These are phyloP conservation scores for Clarireedia monteithiana DNA, from an alignment of 2,329 filamentous ascomycete genomes.

Conservation along the genomic window DNA sequence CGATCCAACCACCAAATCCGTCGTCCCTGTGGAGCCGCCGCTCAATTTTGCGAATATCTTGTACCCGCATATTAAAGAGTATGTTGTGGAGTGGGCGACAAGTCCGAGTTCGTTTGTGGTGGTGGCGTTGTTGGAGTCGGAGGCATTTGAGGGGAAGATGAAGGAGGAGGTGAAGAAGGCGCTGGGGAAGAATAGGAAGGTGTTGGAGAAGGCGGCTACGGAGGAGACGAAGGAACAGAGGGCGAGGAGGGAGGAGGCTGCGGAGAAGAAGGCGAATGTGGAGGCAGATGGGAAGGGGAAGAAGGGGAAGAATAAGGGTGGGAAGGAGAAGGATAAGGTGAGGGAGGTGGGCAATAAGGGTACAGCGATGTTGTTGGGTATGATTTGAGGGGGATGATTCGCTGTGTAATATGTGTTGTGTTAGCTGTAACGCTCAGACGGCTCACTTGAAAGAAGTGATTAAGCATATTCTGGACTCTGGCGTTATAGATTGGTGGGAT, in stretches of 20 bases:
- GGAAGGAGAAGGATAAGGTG: conserved; percentile 31
- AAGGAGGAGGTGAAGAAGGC: conserved; percentile 59
- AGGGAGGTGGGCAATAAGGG: conserved; percentile 53
- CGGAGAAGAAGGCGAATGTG: conserved; percentile 31
- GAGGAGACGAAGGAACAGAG: conserved; percentile 49
- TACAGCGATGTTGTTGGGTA: conserved; percentile 52
- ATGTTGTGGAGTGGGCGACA: conserved; percentile 76
- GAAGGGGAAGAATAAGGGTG: conserved; percentile 42
- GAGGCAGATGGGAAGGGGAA: conserved; percentile 26
- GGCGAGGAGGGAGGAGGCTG: conserved; percentile 35
- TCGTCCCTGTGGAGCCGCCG: conserved; percentile 65
- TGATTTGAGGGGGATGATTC: conserved; percentile 31
- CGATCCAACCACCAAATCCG: conserved; percentile 62
- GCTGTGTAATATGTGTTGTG: background rate
- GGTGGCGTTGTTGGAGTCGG: conserved; percentile 69
- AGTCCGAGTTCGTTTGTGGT: conserved; percentile 82
- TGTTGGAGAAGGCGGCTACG: conserved; percentile 58
- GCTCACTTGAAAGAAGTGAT: too few species aligned
- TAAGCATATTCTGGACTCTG: too few species aligned
- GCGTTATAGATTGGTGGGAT: too few species aligned
- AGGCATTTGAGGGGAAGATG: conserved; percentile 57
- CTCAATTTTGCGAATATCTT: conserved; percentile 74
- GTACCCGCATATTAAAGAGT: conserved; percentile 71
- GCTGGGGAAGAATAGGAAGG: conserved; percentile 66
- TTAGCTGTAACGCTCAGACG: too few species aligned